Percentiles rank a stretch among this genome's conserved stretches.
phyloP scores from a whole-genome alignment of 495 filamentous ascomycete species.

The Talaromyces stipitatus region DNA sequence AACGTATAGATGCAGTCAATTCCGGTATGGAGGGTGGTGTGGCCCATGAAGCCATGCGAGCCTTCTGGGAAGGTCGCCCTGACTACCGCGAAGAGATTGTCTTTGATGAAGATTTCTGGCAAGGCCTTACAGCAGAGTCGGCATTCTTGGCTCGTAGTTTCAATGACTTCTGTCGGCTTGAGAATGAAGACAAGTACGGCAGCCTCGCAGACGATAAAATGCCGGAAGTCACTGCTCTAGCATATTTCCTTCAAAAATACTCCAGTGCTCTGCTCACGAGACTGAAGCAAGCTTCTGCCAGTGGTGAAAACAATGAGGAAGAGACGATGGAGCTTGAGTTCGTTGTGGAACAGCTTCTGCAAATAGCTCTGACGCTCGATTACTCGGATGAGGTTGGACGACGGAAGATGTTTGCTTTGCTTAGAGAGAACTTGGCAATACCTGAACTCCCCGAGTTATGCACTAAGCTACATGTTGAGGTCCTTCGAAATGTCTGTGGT shows the following conservation, averaged over 20 bases:
- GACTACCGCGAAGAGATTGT: conserved; percentile 78
- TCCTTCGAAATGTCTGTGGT: conserved; percentile 73
- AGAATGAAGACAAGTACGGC: conserved; percentile 63
- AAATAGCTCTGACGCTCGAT: conserved; percentile 85
- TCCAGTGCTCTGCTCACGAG: conserved; percentile 66
- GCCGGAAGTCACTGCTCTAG: conserved; percentile 86
- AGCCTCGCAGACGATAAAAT: conserved; percentile 80
- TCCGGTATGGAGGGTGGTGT: conserved; percentile 86
- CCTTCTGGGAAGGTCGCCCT: conserved; percentile 90
- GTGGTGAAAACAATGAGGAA: conserved; percentile 63
- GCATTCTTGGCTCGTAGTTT: conserved; percentile 84
- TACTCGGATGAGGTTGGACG: conserved; percentile 93
- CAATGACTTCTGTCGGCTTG: conserved; percentile 79
- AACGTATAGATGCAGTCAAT: conserved; percentile 88
- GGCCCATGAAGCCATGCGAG: conserved; percentile 83
- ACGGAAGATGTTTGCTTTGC: conserved; percentile 85
- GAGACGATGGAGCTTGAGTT: conserved; percentile 84
- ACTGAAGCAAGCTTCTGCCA: conserved; percentile 46
- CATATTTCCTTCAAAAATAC: conserved; percentile 72
- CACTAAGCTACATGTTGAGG: conserved; percentile 80
- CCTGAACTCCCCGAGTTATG: conserved; percentile 86
- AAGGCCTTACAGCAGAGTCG: conserved; percentile 74
- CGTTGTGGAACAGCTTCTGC: conserved; percentile 86
- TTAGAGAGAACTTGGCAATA: conserved; percentile 76
- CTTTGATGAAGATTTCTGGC: conserved; percentile 85